These are phyloP conservation scores for Corymbia calophylla DNA, from an alignment of 441 rosid species.

Conservation along the genomic window DNA sequence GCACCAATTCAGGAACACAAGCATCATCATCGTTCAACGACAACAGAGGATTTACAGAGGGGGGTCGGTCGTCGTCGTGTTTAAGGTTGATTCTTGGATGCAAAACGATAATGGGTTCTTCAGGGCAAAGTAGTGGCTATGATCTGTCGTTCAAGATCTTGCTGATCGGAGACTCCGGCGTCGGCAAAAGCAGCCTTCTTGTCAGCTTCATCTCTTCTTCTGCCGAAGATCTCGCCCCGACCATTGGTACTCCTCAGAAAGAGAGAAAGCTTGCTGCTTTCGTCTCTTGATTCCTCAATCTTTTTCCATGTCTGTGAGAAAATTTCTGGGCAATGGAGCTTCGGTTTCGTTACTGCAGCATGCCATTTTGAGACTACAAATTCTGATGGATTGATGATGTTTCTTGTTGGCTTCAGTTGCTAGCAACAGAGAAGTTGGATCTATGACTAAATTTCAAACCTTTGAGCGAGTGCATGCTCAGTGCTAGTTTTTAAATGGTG, in stretches of 20 bases:
- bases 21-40: slow-evolving; percentile 1
- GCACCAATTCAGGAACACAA: neutral
- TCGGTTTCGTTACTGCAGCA: neutral
- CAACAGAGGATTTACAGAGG: slow-evolving; percentile 1
- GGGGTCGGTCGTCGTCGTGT: neutral
- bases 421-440: neutral
- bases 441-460: neutral
- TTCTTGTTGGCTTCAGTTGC: neutral
- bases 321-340: neutral
- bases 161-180: slow-evolving; percentile 60
- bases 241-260: slow-evolving; percentile 34
- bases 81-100: neutral
- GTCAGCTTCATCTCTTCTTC: slow-evolving; percentile 49
- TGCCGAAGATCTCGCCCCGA: slow-evolving; percentile 40
- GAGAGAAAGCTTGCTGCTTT: neutral
- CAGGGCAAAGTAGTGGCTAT: slow-evolving; percentile 32
- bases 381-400: neutral
- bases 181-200: slow-evolving; percentile 67
- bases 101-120: slow-evolving; percentile 36
- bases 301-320: neutral
- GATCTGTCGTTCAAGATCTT: slow-evolving; percentile 64
- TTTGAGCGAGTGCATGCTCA: neutral
- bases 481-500: neutral
- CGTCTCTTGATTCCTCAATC: neutral
- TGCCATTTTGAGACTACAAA: neutral